Evolutionary conservation across 768 basidiomycete species (phyloP).

Genomic region (Crepidotus variabilis): DNA sequence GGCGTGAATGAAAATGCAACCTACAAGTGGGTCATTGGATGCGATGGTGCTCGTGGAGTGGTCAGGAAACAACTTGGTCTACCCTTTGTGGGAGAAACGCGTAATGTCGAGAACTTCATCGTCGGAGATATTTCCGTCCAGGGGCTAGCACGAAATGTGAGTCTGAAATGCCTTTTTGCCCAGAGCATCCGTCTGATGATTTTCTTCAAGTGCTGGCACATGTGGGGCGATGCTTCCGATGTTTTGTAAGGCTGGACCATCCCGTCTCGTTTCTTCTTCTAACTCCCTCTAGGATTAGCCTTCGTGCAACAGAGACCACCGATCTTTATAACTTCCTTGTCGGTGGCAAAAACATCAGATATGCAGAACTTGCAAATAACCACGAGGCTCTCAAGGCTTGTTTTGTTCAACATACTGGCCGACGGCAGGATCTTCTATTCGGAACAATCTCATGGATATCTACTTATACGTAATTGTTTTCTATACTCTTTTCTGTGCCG

Average conservation of each 20-base stretch:
- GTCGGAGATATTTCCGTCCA: slow-evolving; percentile 41
- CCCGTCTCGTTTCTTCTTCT: neutral
- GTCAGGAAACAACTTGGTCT: slow-evolving; percentile 39
- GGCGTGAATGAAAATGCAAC: slow-evolving; percentile 23
- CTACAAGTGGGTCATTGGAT: slow-evolving; percentile 38
- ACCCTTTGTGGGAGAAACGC: slow-evolving; percentile 37
- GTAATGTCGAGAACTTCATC: slow-evolving; percentile 28
- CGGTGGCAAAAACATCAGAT: slow-evolving; percentile 17
- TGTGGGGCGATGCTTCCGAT: slow-evolving; percentile 37
- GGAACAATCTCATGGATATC: slow-evolving; percentile 29
- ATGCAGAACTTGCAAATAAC: slow-evolving; percentile 10
- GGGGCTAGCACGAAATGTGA: slow-evolving; percentile 34
- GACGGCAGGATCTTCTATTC: slow-evolving; percentile 20
- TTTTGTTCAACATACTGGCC: slow-evolving; percentile 22
- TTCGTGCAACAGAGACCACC: slow-evolving; percentile 18
- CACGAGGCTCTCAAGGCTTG: slow-evolving; percentile 18
- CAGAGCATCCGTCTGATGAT: neutral
- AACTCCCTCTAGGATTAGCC: slow-evolving; percentile 10
- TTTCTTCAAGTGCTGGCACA: slow-evolving; percentile 37
- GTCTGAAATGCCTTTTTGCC: slow-evolving; percentile 6
- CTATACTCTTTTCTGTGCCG: neutral
- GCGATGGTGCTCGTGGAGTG: slow-evolving; percentile 40
- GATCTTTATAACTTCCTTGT: slow-evolving; percentile 18
- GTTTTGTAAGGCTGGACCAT: slow-evolving; percentile 24
- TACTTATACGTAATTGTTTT: slow-evolving; percentile 22